These are phyloP conservation scores for Phalaenopsis hybrid DNA, from an alignment of 116 monocot genomes.

Conservation along the genomic window DNA sequence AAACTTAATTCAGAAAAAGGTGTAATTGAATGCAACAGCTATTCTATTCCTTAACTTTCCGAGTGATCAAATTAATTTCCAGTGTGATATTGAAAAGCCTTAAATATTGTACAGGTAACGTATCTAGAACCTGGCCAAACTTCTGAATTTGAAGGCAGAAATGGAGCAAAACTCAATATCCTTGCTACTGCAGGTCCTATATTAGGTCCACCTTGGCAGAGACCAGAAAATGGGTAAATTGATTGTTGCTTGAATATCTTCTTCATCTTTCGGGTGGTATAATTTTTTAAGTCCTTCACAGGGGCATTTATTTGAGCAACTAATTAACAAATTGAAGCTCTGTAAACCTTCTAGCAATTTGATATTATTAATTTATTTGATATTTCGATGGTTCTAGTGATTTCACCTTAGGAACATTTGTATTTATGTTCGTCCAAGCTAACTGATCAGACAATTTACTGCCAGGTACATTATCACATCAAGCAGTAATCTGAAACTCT, in stretches of 20 bases:
- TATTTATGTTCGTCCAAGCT: neutral
- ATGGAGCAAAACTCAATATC: constrained; percentile 44
- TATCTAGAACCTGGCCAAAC: constrained; percentile 80
- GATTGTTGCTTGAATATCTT: neutral
- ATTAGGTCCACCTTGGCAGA: constrained; percentile 95
- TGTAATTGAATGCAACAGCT: too few relatives aligned
- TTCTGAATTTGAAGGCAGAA: constrained; percentile 50
- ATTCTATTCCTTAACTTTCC: too few relatives aligned
- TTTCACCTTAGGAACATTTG: neutral
- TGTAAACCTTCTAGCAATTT: neutral
- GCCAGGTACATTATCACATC: constrained; percentile 62
- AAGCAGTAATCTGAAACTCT: constrained; percentile 38
- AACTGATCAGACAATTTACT: neutral
- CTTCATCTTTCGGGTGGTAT: neutral
- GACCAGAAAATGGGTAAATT: constrained; percentile 91
- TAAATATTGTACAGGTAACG: constrained; percentile 39
- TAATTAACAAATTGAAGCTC: neutral
- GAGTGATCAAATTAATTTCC: too few relatives aligned
- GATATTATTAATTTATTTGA: neutral
- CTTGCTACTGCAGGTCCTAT: constrained; percentile 81
- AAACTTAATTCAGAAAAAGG: too few relatives aligned
- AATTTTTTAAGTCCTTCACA: neutral
- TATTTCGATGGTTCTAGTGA: neutral
- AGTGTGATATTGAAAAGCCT: neutral
- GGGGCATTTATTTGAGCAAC: neutral